phyloP scores from a whole-genome alignment of 2,329 filamentous ascomycete species.

The Fusarium sp. region DNA sequence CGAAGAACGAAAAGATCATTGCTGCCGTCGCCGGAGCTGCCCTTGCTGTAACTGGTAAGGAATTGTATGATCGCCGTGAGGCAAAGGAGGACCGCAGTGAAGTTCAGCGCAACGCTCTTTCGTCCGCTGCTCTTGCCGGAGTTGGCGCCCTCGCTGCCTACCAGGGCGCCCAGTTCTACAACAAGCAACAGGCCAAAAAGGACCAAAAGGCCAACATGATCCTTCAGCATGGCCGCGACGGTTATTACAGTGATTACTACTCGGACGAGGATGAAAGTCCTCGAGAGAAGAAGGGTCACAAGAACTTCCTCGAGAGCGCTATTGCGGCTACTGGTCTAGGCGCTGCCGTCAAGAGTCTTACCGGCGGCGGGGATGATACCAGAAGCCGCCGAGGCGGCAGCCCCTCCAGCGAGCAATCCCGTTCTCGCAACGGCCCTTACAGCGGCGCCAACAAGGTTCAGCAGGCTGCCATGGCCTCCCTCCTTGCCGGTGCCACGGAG shows the following conservation, averaged over 20 bases:
- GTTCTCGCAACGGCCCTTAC: constrained; percentile 55
- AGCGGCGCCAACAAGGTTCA: constrained; percentile 70
- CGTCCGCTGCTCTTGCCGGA: constrained; percentile 68
- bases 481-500: constrained; percentile 89
- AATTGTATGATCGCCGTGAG: constrained; percentile 70
- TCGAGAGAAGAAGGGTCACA: constrained; percentile 67
- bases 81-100: constrained; percentile 60
- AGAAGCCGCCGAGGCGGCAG: constrained; percentile 60
- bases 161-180: constrained; percentile 69
- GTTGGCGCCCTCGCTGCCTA: constrained; percentile 72
- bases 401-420: constrained; percentile 60
- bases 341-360: constrained; percentile 67
- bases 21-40: constrained; percentile 72
- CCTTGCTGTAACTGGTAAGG: constrained; percentile 71
- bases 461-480: constrained; percentile 89
- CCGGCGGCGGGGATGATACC: constrained; percentile 57
- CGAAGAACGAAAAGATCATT: constrained; percentile 72
- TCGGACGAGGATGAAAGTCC: constrained; percentile 64
- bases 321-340: constrained; percentile 69
- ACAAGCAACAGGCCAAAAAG: constrained; percentile 66
- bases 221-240: constrained; percentile 63
- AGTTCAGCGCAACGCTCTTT: constrained; percentile 66
- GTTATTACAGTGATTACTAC: constrained; percentile 63
- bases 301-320: constrained; percentile 70
- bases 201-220: constrained; percentile 64